Evolutionary conservation across 2,329 filamentous ascomycete genomes (phyloP).

Genomic region (Basipetospora chlamydospora): DNA sequence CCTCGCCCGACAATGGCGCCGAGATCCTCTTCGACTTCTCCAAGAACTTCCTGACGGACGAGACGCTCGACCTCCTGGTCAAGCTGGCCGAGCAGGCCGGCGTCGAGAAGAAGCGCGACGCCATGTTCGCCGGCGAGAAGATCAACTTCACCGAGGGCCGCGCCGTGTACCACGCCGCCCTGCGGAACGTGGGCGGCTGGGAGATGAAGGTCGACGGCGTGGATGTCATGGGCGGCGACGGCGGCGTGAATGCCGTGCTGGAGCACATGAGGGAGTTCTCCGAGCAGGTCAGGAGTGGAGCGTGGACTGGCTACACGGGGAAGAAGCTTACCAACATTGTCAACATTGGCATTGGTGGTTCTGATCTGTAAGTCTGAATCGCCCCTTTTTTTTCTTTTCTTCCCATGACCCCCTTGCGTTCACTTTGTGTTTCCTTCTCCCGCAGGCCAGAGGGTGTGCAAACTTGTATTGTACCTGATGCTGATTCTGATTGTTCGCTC

Average conservation of each 20-base stretch:
- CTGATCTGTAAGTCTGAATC: slow-evolving; percentile 77
- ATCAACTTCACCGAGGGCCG: slow-evolving; percentile 99
- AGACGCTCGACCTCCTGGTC: slow-evolving; percentile 74
- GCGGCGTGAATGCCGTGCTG: slow-evolving; percentile 79
- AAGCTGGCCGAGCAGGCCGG: slow-evolving; percentile 85
- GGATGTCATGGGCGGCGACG: slow-evolving; percentile 81
- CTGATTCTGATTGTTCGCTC: not conserved
- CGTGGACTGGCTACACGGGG: slow-evolving; percentile 94
- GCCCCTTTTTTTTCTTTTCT: not conserved
- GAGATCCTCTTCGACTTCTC: slow-evolving; percentile 97
- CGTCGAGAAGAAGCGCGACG: slow-evolving; percentile 85
- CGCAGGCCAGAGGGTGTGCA: too few species aligned
- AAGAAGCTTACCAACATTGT: slow-evolving; percentile 95
- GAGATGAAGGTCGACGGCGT: slow-evolving; percentile 74
- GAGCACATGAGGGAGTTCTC: slow-evolving; percentile 98
- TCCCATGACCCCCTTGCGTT: not conserved
- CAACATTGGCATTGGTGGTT: slow-evolving; percentile 97
- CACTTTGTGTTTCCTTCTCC: not conserved
- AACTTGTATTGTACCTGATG: too few species aligned
- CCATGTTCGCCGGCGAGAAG: slow-evolving; percentile 94
- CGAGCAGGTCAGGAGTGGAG: slow-evolving; percentile 81
- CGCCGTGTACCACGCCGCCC: slow-evolving; percentile 87
- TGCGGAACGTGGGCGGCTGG: slow-evolving; percentile 80
- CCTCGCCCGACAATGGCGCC: slow-evolving; percentile 57
- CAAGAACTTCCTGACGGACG: slow-evolving; percentile 95